A percentile compares a stretch with the other conserved stretches of the same genome.
Evolutionary conservation across 768 basidiomycete genomes (phyloP).

Genomic region (Russula griseocarnosa): DNA sequence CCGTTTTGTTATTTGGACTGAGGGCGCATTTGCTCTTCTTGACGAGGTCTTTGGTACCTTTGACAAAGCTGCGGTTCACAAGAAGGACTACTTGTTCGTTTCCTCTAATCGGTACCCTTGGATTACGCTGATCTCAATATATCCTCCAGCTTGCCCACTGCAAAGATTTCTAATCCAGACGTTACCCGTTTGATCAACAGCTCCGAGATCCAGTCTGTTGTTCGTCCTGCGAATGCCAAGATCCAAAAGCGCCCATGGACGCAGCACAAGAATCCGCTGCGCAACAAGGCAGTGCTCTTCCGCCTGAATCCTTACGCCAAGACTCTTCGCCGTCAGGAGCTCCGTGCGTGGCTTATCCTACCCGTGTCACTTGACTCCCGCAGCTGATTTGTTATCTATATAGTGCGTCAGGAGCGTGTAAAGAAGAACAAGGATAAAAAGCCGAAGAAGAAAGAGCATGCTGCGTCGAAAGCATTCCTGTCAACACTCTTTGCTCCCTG

Average conservation of each 20-base stretch:
- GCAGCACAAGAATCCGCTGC: conserved; percentile 98
- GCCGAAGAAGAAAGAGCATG: conserved; percentile 58
- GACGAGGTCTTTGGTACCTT: conserved; percentile 96
- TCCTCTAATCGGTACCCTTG: conserved; percentile 5
- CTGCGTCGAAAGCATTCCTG: conserved; percentile 82
- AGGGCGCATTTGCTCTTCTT: conserved; percentile 85
- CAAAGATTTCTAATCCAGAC: conserved; percentile 97
- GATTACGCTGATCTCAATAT: background rate
- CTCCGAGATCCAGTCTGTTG: conserved; percentile 94
- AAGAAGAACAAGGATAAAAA: conserved; percentile 56
- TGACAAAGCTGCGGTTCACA: conserved; percentile 78
- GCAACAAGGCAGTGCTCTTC: conserved; percentile 93
- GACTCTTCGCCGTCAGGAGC: conserved; percentile 82
- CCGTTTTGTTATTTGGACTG: conserved; percentile 99
- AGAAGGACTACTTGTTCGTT: conserved; percentile 83
- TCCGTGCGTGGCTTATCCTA: conserved; percentile 53
- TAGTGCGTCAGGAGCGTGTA: conserved; percentile 77
- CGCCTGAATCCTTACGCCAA: conserved; percentile 99
- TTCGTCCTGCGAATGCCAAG: conserved; percentile 85
- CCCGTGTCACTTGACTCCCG: conserved; percentile 1
- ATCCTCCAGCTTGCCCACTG: conserved; percentile 69
- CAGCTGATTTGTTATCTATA: conserved; percentile 15
- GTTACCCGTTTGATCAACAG: conserved; percentile 98
- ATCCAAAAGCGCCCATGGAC: conserved; percentile 92
- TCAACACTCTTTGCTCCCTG: conserved; percentile 80